Evolutionary conservation across 2,329 filamentous ascomycete genomes (phyloP).

Genomic region (Aspergillus intermedius): DNA sequence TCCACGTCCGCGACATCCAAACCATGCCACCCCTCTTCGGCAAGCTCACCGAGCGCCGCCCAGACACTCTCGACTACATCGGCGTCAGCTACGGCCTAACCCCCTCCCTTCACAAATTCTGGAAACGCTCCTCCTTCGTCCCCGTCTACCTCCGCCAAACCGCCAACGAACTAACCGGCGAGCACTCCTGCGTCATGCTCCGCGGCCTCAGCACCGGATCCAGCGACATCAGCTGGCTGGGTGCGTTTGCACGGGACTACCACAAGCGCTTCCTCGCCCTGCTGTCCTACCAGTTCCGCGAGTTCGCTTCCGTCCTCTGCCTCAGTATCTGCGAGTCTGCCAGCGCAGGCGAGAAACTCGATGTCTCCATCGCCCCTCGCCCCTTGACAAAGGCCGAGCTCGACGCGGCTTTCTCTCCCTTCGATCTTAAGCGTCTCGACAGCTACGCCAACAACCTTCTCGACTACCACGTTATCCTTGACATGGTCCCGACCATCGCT

Average conservation of each 20-base stretch:
- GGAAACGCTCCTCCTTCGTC: slow-evolving; percentile 79
- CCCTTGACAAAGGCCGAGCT: slow-evolving; percentile 68
- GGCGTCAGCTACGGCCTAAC: slow-evolving; percentile 95
- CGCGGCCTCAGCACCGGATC: slow-evolving; percentile 58
- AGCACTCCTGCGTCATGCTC: slow-evolving; percentile 97
- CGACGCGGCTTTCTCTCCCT: slow-evolving; percentile 73
- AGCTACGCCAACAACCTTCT: slow-evolving; percentile 95
- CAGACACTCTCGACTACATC: slow-evolving; percentile 78
- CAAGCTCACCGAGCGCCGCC: slow-evolving; percentile 74
- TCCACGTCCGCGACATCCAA: slow-evolving; percentile 81
- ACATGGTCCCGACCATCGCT: slow-evolving; percentile 78
- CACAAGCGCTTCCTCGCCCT: slow-evolving; percentile 86
- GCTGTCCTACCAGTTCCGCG: slow-evolving; percentile 85
- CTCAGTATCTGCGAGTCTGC: slow-evolving; percentile 86
- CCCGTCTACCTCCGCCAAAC: slow-evolving; percentile 95
- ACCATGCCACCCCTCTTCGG: slow-evolving; percentile 92
- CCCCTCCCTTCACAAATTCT: slow-evolving; percentile 83
- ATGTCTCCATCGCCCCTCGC: slow-evolving; percentile 47
- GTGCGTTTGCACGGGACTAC: slow-evolving; percentile 87
- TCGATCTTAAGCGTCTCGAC: slow-evolving; percentile 89
- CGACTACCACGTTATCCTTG: slow-evolving; percentile 94
- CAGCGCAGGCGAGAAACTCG: slow-evolving; percentile 62
- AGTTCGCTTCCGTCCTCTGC: slow-evolving; percentile 70
- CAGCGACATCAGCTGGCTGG: slow-evolving; percentile 75
- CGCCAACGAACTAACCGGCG: slow-evolving; percentile 89